Base-by-base conservation (phyloP, 139 green algal species). In the Auxenochlorella protothecoides region DNA sequence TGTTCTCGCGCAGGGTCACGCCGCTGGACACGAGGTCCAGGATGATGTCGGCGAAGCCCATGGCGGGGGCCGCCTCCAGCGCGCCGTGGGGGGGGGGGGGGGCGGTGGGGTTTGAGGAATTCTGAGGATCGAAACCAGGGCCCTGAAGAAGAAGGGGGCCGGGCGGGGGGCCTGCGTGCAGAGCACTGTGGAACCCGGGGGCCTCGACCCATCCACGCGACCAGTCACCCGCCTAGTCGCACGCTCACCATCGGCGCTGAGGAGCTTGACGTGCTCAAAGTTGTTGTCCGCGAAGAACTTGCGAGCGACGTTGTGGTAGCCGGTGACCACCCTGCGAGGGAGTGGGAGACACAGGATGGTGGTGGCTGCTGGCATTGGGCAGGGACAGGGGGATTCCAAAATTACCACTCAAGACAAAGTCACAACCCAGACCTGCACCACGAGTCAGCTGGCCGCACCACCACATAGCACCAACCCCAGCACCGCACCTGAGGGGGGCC, bases 21-120 rank as follows among this genome's bases (percentile, higher is more conserved):
- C 94, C 93, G 27, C 88, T 93, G 77, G 79, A 91, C 61, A 97
- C 89, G 59, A 98, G 87, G 78, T 99, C 94, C 53, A 98, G 85
- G 70, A 98, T 98, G 70, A 97, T 97, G 83, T 99, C 94, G 16
- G 94, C 94, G 53, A 79, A 90, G 62, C 94, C 93, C 93, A 99
- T 99, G 53, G 91, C 89, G 5, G 94, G 94, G 3, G 93, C 92
- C 6, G 95, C 95, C 79, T 99, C 95, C 71, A 99, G 83, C 13
- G 95, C 95, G 3, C 95, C 72, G 53, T 1, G 54, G n/a, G 8
- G 6, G 76, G 65, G 84, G 77, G 5, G 76, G 80, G 4, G 67
- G 54, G 52, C 11, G 10, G 5, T 11, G 65, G 52, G 4, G 6
- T 7, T 51, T 59, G n/a, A 62, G 53, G 66, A 27, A 15, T 53